Base-by-base conservation (phyloP, 78 protist genomes). In the Protostelium mycophagum region DNA sequence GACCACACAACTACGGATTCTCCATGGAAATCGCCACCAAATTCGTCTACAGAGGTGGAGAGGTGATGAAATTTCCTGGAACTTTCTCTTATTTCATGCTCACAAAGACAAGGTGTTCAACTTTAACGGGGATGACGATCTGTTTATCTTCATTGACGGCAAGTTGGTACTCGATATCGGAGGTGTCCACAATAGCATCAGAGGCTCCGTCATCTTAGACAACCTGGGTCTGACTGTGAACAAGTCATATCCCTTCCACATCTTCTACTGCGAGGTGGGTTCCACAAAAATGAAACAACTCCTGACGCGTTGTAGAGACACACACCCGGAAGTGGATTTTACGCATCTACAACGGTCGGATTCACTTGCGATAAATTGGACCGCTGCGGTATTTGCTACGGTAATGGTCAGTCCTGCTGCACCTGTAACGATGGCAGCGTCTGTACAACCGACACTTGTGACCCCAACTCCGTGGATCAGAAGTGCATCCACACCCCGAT, bases 221-320 rank as follows among this genome's bases (percentile, higher is more conserved):
- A 1, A 1, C 1, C 85, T 83, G 34, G 85, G 85, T 34, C 5
- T 83, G 85, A 83, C 85, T 28, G 85, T 83, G 34, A 31, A 31
- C 85, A 1, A 10, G 36, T 31, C 85, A 10, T 83, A 83, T 34
- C 85, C 85, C 37, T 83, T 83, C 85, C 37, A 83, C 85, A 83
- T 83, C 36, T 83, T 83, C 85, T 83, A 83, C 85, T 83, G 85
- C 85, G 85, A 83, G 85, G 73, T 51, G 73, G 16, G 31, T 51
- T 16, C 73, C 5, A 25, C 73, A 51, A 25, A 5, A 51, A 25
- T 16, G n/a, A n/a, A 51, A 25, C 73, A 16, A 25, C 73, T 5
- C 73, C 5, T 51, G 73, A 51, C 73, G 16, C 16, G 31, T 16
- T 5, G 16, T 16, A 51, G 73, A 5, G 73, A 51, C 73, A 51